Percentiles rank a stretch among this genome's conserved stretches.
These are phyloP conservation scores for Rhodomyrtus tomentosa DNA, from an alignment of 345 rosid genomes.

Conservation along the genomic window DNA sequence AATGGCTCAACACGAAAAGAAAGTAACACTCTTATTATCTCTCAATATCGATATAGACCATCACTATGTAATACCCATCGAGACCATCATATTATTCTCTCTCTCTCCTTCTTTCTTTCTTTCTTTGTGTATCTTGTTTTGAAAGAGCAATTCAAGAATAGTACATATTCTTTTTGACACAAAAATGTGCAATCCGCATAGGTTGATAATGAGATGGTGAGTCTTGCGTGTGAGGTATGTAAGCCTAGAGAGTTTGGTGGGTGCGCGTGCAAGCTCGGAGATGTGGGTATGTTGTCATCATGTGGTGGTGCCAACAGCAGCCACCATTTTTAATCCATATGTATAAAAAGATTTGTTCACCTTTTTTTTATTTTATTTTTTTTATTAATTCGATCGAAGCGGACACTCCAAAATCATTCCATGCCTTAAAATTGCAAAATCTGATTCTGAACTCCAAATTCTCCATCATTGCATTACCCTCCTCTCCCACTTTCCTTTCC, in stretches of 20 bases:
- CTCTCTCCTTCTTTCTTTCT: background rate
- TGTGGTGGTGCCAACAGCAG: background rate
- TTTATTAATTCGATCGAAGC: background rate
- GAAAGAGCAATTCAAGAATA: background rate
- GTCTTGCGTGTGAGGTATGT: background rate
- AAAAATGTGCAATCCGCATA: background rate
- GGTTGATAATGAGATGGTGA: background rate
- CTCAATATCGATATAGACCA: background rate
- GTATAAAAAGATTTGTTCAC: background rate
- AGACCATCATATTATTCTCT: conserved; percentile 14
- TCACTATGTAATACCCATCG: conserved; percentile 4
- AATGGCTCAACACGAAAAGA: too few relatives aligned
- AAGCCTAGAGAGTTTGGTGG: background rate
- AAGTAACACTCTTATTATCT: background rate
- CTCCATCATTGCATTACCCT: background rate
- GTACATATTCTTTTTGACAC: background rate
- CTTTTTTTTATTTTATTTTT: too few relatives aligned
- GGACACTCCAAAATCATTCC: background rate
- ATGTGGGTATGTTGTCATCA: background rate
- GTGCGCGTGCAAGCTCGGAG: background rate
- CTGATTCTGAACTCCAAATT: background rate
- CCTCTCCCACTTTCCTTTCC: background rate
- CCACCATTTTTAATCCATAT: background rate
- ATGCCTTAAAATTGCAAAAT: background rate
- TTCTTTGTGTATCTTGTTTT: background rate